These are phyloP conservation scores for Gracilaria caudata DNA, from an alignment of 23 red algal species.

Conservation along the genomic window DNA sequence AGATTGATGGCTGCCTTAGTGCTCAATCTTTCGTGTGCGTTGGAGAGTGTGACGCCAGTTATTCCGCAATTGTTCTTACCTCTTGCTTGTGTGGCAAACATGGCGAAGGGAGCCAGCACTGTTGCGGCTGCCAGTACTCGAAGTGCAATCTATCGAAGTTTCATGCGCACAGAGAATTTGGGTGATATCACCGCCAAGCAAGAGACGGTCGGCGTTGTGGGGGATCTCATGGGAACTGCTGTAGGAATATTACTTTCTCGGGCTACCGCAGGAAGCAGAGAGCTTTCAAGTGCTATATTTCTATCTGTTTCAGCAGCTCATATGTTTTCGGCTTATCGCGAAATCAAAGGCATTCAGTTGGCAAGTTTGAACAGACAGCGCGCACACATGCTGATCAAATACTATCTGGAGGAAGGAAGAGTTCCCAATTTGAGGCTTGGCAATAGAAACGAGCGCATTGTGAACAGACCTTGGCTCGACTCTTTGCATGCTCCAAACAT, in stretches of 20 bases:
- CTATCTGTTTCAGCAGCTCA: slow-evolving; percentile 78
- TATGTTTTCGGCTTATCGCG: slow-evolving; percentile 81
- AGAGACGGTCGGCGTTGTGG: slow-evolving; percentile 83
- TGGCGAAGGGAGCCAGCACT: slow-evolving; percentile 92
- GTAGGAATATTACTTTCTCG: slow-evolving; percentile 89
- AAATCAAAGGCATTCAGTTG: slow-evolving; percentile 92
- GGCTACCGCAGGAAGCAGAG: slow-evolving; percentile 45
- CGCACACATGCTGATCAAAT: slow-evolving; percentile 88
- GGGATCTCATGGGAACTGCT: slow-evolving; percentile 88
- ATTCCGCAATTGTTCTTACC: slow-evolving; percentile 83
- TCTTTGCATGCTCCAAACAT: slow-evolving; percentile 94
- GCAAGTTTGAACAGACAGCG: slow-evolving; percentile 93
- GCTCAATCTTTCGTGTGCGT: slow-evolving; percentile 79
- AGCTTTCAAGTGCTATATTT: slow-evolving; percentile 69
- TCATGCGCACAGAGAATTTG: slow-evolving; percentile 92
- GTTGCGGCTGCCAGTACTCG: slow-evolving; percentile 85
- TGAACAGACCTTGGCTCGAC: slow-evolving; percentile 90
- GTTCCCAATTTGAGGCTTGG: slow-evolving; percentile 74
- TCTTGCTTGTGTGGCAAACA: slow-evolving; percentile 92
- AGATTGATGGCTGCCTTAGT: slow-evolving; percentile 88
- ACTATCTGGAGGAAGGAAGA: slow-evolving; percentile 75
- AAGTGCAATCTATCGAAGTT: slow-evolving; percentile 88
- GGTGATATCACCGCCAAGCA: slow-evolving; percentile 96
- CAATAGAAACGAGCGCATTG: slow-evolving; percentile 87
- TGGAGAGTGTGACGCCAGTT: slow-evolving; percentile 81